phyloP scores from a whole-genome alignment of 805 yeast species.

The Candida ovalis region DNA sequence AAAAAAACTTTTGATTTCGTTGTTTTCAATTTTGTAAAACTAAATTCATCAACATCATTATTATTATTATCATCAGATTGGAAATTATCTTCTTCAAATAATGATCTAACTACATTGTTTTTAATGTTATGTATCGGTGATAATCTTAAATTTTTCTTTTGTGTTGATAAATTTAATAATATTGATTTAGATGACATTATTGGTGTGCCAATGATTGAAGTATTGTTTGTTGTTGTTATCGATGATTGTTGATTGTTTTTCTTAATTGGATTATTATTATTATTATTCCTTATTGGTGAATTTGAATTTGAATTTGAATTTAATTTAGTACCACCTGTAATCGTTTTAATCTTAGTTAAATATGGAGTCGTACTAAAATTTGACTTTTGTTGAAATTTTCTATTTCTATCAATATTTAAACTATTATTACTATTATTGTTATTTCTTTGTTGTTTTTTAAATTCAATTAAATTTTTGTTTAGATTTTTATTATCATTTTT shows the following conservation, averaged over 20 bases:
- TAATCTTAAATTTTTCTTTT: conserved; percentile 1
- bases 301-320: no score
- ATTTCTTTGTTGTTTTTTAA: conserved; percentile 6
- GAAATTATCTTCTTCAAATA: conserved; percentile 12
- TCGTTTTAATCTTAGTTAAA: conserved; percentile 8
- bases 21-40: conserved; percentile 2
- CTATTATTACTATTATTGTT: conserved; percentile 1
- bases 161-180: conserved; percentile 5
- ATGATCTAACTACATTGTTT: background rate
- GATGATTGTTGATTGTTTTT: no score
- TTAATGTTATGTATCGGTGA: background rate
- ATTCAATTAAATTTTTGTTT: conserved; percentile 9
- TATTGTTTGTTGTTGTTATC: no score
- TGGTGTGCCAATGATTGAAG: conserved; percentile 2
- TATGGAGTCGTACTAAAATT: conserved; percentile 23
- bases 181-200: conserved; percentile 3
- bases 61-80: conserved; percentile 6
- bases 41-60: background rate
- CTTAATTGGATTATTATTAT: no score
- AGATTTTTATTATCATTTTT: conserved; percentile 12
- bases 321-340: background rate
- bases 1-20: conserved; percentile 3
- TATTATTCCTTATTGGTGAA: background rate
- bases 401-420: background rate
- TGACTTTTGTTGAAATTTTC: conserved; percentile 4